Base-by-base conservation (phyloP, 2,329 filamentous ascomycete genomes). In the Colletotrichum theobromicola region DNA sequence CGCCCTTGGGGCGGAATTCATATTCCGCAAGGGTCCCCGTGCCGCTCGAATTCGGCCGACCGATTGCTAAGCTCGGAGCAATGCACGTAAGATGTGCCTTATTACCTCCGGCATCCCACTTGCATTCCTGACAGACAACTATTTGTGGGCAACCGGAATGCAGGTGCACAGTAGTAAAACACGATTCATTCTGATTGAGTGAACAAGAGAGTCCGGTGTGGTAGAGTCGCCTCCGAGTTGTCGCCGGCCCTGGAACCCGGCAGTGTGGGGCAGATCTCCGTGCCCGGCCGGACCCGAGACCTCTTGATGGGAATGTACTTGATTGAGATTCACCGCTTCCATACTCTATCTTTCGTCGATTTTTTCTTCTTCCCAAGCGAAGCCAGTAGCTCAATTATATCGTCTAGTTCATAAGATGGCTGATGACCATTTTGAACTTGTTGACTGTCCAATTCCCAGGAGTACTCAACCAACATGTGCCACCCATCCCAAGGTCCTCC, bases 31-130 rank as follows among this genome's bases (percentile, higher is more conserved):
- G 9, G 30, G 10, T 28, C 28, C 13, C 28, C n/a, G 34, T 28
- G 18, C 35, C 50, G 61, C 32, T 34, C 28, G 18, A 62, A 50
- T 30, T 64, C 26, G n/a, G 15, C 16, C 21, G 34, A 28, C n/a
- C 58, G 58, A 70, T 70, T 73, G 42, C 28, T 60, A 64, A 73
- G 66, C 70, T 30, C 28, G 35, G 34, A n/a, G 15, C 34, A 63
- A 73, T 18, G n/a, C 42, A 50, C 42, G 5, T 21, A 50, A 21
- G n/a, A 50, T 21, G n/a, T 12, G 42, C 16, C n/a, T 46, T 46
- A 13, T 50, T n/a, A 50, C 3, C n/a, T 3, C 42, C 42, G 42
- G n/a, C 42, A 21, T 50, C n/a, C 42, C 42, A 21, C 42, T 50
- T 1, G 1, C 42, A 1, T 2, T n/a, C 12, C 5, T 0, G 10